These are phyloP conservation scores for Ramalina peruviana DNA, from an alignment of 495 filamentous ascomycete species.

Conservation along the genomic window DNA sequence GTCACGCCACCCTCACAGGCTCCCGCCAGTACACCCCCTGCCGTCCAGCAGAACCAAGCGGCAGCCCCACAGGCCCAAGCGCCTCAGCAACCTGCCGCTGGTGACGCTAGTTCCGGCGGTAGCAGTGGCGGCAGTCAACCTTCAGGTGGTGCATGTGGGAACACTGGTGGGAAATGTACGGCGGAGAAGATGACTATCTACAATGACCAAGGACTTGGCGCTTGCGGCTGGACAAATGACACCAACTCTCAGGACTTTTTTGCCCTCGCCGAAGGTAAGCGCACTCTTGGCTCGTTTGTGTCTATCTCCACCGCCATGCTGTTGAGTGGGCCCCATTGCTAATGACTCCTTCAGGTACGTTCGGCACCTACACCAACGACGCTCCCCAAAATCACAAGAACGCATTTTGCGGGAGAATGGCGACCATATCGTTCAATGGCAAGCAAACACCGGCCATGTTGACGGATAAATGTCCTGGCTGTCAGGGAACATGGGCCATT, in stretches of 20 bases:
- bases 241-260: slow-evolving; percentile 28
- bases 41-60: not conserved
- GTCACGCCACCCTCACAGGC: not conserved
- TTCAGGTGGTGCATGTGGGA: slow-evolving; percentile 19
- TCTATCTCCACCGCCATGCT: not conserved
- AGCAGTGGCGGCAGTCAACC: slow-evolving; percentile 11
- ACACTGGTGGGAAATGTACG: slow-evolving; percentile 20
- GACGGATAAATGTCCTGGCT: slow-evolving; percentile 67
- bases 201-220: slow-evolving; percentile 30
- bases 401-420: slow-evolving; percentile 49
- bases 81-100: slow-evolving; percentile 4
- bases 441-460: slow-evolving; percentile 40
- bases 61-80: slow-evolving; percentile 1
- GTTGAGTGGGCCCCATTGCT: not conserved
- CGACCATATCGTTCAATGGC: slow-evolving; percentile 45
- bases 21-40: slow-evolving; percentile 1
- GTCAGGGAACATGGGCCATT: slow-evolving; percentile 24
- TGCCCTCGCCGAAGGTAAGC: slow-evolving; percentile 25
- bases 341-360: slow-evolving; percentile 22
- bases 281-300: not conserved
- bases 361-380: slow-evolving; percentile 36
- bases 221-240: slow-evolving; percentile 32
- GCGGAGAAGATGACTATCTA: slow-evolving; percentile 33
- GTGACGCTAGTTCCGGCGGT: slow-evolving; percentile 5
- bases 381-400: slow-evolving; percentile 23